Conservation (phyloP, 2,329 filamentous ascomycete genomes). For the Aspergillus arachidicola region DNA sequence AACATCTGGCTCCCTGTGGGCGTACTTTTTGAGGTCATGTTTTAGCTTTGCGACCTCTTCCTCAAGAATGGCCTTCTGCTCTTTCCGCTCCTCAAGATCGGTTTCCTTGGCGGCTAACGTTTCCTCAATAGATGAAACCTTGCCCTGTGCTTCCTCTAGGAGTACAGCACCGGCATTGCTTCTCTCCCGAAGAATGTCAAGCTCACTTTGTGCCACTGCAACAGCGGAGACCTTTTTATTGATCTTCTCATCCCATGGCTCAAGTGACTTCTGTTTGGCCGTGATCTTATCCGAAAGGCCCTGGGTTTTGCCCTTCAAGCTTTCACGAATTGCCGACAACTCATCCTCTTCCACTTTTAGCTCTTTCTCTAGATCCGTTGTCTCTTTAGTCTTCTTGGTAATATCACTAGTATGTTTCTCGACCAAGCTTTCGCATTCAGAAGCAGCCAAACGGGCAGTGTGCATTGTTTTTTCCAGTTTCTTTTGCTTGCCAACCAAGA, state of each 20-base stretch:
- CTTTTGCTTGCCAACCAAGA: constrained; percentile 84
- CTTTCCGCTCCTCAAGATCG: constrained; percentile 76
- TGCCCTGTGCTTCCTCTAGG: constrained; percentile 78
- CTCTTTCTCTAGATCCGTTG: constrained; percentile 72
- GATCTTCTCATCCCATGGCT: constrained; percentile 96
- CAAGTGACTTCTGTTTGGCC: constrained; percentile 86
- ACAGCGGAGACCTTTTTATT: constrained; percentile 94
- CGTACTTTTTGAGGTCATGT: constrained; percentile 71
- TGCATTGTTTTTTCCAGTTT: constrained; percentile 89
- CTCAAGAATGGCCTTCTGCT: constrained; percentile 70
- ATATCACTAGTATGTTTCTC: constrained; percentile 79
- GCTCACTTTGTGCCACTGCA: constrained; percentile 90
- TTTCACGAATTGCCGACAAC: constrained; percentile 79
- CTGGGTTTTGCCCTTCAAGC: constrained; percentile 93
- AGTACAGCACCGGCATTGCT: constrained; percentile 84
- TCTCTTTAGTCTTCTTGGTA: constrained; percentile 72
- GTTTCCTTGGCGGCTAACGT: constrained; percentile 69
- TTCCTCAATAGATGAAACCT: constrained; percentile 73
- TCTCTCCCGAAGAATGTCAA: constrained; percentile 87
- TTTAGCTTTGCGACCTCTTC: constrained; percentile 74
- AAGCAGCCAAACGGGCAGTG: constrained; percentile 72
- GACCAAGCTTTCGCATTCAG: constrained; percentile 75
- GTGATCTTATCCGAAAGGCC: constrained; percentile 91
- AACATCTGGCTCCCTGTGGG: constrained; percentile 77
- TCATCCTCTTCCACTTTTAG: constrained; percentile 80